Percentiles rank a stretch among this genome's conserved stretches.
Conservation (phyloP, 495 filamentous ascomycete species). For the Talaromyces stipitatus region DNA sequence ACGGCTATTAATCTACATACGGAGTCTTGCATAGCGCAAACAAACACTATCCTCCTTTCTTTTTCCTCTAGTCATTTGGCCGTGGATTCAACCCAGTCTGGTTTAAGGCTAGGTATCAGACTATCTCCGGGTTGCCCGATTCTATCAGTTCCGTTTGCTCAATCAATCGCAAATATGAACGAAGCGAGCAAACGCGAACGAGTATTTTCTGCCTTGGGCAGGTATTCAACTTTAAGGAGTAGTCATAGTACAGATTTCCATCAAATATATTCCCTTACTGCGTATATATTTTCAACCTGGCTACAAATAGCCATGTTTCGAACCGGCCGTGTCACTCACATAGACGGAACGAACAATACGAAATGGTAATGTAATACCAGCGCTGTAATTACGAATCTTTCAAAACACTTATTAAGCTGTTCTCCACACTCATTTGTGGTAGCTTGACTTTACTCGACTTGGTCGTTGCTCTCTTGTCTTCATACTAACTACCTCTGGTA, state of each 20-base stretch:
- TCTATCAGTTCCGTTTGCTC: not conserved
- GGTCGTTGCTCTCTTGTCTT: not conserved
- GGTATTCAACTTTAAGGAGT: not conserved
- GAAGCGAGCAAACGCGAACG: not conserved
- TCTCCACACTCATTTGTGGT: no score
- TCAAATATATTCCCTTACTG: not conserved
- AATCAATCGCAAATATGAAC: not conserved
- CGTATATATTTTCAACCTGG: not conserved
- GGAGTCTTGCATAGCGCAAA: not conserved
- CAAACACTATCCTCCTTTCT: not conserved
- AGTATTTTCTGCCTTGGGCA: not conserved
- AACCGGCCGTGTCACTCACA: not conserved
- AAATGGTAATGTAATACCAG: not conserved
- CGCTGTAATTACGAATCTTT: not conserved
- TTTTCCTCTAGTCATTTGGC: not conserved
- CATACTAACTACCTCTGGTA: not conserved
- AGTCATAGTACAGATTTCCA: no score
- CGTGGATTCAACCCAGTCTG: not conserved
- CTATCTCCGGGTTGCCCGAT: not conserved
- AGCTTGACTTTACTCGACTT: not conserved
- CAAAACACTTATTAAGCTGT: not conserved
- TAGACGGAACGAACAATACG: not conserved
- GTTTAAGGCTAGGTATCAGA: not conserved
- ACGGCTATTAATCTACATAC: not conserved
- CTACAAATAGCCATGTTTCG: not conserved